Conservation (phyloP, 2,329 filamentous ascomycete genomes). For the Chlorencoelia australis region DNA sequence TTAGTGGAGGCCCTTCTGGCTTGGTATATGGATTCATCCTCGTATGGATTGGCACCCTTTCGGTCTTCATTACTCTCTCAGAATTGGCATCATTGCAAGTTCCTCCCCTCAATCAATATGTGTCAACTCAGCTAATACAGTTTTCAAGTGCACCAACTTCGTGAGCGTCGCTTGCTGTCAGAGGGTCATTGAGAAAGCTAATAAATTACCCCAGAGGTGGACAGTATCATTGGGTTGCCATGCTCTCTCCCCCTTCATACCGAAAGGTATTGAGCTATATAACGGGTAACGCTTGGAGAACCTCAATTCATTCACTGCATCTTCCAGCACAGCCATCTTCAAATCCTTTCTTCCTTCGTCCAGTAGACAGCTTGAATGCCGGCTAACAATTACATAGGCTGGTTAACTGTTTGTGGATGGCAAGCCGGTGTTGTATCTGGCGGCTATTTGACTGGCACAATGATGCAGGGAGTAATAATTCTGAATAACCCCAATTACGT, state of each 20-base stretch:
- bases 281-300: no score
- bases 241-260: constrained; percentile 35
- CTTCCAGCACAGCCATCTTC: no score
- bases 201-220: no score
- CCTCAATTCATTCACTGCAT: no score
- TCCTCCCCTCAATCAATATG: not conserved
- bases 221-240: constrained; percentile 30
- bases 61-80: constrained; percentile 32
- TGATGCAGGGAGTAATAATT: constrained; percentile 35
- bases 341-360: no score
- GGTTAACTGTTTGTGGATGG: constrained; percentile 56
- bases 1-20: constrained; percentile 42
- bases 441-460: constrained; percentile 38
- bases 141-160: constrained; percentile 37
- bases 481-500: constrained; percentile 27
- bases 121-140: not conserved
- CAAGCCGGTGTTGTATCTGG: constrained; percentile 63
- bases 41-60: constrained; percentile 36
- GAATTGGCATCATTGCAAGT: constrained; percentile 34
- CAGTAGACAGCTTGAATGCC: no score
- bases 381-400: no score
- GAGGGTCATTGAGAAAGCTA: no score
- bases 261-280: constrained; percentile 46
- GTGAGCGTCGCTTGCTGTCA: no score
- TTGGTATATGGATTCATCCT: constrained; percentile 42